Percentiles rank a stretch among this genome's conserved stretches.
phyloP scores from a whole-genome alignment of 257 asterid species.

The Agastache rugosa region DNA sequence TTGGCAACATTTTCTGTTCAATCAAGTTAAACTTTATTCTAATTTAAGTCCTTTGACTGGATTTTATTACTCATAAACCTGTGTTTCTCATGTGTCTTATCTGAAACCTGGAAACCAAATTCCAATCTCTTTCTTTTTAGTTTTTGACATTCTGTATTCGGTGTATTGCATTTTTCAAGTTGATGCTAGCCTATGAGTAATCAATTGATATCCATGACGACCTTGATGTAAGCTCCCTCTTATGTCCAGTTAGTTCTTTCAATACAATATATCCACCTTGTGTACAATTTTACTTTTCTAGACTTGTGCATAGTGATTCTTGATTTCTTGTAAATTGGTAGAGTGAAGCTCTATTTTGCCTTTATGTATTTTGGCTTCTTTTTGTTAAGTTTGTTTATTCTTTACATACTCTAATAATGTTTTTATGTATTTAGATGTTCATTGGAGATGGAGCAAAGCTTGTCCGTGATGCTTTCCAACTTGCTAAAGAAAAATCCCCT shows the following conservation, averaged over 20 bases:
- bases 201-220: not conserved
- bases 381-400: not conserved
- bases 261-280: not conserved
- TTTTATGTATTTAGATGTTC: conserved; percentile 65
- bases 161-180: not conserved
- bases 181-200: not conserved
- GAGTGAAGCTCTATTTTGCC: not conserved
- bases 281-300: not conserved
- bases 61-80: not conserved
- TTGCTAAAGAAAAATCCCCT: conserved; percentile 94
- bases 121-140: not conserved
- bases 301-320: conserved; percentile 7
- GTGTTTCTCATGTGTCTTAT: not conserved
- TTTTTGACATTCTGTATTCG: not conserved
- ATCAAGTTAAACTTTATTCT: not conserved
- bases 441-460: conserved; percentile 93
- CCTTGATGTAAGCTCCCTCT: not conserved
- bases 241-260: not conserved
- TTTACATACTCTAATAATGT: conserved; percentile 20
- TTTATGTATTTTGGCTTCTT: not conserved
- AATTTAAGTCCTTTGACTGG: too few species aligned
- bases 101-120: not conserved
- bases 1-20: not conserved
- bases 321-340: not conserved
- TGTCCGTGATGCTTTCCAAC: conserved; percentile 93